Percentiles rank a stretch among this genome's conserved stretches.
Conservation (phyloP, 768 basidiomycete species). For the Lanmaoa pseudosensibilis region DNA sequence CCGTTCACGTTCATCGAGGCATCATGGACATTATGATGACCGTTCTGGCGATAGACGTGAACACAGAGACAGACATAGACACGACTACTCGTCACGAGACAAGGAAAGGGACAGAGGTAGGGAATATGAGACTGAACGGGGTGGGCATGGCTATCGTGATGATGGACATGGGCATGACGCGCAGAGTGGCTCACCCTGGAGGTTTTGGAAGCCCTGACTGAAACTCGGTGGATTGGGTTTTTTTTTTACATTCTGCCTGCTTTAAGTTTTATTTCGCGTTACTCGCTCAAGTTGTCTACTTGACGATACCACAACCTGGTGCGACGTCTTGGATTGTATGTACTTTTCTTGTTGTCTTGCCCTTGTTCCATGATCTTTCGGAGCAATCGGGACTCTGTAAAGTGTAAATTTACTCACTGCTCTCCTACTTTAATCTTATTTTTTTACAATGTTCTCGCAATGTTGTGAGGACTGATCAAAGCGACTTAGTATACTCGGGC, state of each 20-base stretch:
- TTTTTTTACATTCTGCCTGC: not conserved
- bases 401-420: not conserved
- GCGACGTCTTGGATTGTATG: not conserved
- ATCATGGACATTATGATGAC: constrained; percentile 12
- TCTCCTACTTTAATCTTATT: not conserved
- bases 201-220: constrained; percentile 12
- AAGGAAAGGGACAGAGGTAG: constrained; percentile 6
- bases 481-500: not conserved
- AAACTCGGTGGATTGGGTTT: not conserved
- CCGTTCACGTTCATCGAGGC: constrained; percentile 22
- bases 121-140: constrained; percentile 1
- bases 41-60: constrained; percentile 10
- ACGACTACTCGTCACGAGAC: constrained; percentile 9
- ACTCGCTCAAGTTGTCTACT: not conserved
- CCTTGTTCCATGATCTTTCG: not conserved
- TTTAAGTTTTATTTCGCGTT: not conserved
- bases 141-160: constrained; percentile 2
- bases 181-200: constrained; percentile 12
- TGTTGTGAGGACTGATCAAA: not conserved
- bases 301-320: constrained; percentile 6
- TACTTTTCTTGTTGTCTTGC: not conserved
- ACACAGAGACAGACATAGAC: constrained; percentile 14
- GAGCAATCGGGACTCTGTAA: not conserved
- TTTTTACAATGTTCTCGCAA: not conserved
- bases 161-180: constrained; percentile 3